Conservation (phyloP, 768 basidiomycete genomes). For the Lyophyllum decastes region DNA sequence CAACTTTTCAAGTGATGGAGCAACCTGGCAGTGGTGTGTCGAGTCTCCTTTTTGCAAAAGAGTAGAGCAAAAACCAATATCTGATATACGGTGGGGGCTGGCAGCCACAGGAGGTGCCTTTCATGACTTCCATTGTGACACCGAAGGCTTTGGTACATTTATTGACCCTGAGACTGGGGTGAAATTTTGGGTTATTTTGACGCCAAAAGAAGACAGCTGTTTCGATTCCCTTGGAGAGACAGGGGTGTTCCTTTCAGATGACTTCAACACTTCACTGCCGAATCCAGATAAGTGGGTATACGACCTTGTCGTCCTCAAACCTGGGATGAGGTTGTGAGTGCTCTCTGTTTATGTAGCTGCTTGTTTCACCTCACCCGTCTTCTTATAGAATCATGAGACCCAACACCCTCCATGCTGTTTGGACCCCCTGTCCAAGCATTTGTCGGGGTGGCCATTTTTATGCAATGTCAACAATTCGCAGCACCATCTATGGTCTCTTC, state of each 20-base stretch:
- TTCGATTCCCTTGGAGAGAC: not conserved
- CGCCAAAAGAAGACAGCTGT: not conserved
- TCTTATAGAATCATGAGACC: too few relatives aligned
- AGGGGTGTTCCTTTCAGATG: not conserved
- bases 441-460: not conserved
- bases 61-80: not conserved
- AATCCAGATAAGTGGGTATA: not conserved
- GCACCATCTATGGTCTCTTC: not conserved
- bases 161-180: not conserved
- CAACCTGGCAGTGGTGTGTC: not conserved
- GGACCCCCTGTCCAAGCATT: not conserved
- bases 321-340: not conserved
- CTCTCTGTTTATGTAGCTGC: not conserved
- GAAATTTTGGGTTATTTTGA: constrained; percentile 6
- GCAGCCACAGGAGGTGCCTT: too few relatives aligned
- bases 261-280: not conserved
- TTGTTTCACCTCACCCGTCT: not conserved
- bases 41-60: not conserved
- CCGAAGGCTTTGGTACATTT: not conserved
- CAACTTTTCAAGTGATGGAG: too few relatives aligned
- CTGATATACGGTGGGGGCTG: not conserved
- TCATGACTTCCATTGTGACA: not conserved
- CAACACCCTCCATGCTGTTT: too few relatives aligned
- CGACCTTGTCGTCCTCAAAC: not conserved
- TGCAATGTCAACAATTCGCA: not conserved